Conservation (phyloP, 345 rosid species). For the Camelina hispida region DNA sequence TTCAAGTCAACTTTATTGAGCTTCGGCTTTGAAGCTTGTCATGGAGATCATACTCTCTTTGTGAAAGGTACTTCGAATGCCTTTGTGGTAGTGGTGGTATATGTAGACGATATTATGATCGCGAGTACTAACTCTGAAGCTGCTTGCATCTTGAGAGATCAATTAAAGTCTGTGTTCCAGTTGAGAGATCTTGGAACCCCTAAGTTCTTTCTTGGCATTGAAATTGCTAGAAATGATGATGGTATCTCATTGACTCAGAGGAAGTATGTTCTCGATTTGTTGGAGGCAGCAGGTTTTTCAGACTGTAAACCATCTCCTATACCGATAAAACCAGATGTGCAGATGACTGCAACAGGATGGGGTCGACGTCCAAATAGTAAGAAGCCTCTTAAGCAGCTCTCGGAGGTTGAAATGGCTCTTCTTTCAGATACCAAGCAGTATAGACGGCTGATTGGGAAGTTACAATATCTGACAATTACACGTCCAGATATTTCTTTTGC, state of each 20-base stretch:
- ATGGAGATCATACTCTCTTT: not conserved
- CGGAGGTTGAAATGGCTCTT: not conserved
- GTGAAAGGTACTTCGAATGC: not conserved
- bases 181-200: not conserved
- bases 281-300: not conserved
- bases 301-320: not conserved
- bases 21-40: not conserved
- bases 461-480: not conserved
- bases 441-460: accelerated
- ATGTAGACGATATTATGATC: not conserved
- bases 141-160: accelerated
- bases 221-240: accelerated
- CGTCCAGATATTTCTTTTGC: not conserved
- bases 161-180: not conserved
- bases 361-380: too few species aligned
- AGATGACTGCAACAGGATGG: not conserved
- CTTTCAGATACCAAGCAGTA: accelerated
- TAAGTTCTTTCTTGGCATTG: not conserved
- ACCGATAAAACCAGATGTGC: not conserved
- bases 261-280: not conserved
- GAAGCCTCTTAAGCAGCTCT: too few species aligned
- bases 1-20: not conserved
- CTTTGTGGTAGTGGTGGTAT: not conserved
- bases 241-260: not conserved
- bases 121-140: not conserved